Conservation (phyloP, 2,329 filamentous ascomycete species). For the Fusarium nisikadoi region DNA sequence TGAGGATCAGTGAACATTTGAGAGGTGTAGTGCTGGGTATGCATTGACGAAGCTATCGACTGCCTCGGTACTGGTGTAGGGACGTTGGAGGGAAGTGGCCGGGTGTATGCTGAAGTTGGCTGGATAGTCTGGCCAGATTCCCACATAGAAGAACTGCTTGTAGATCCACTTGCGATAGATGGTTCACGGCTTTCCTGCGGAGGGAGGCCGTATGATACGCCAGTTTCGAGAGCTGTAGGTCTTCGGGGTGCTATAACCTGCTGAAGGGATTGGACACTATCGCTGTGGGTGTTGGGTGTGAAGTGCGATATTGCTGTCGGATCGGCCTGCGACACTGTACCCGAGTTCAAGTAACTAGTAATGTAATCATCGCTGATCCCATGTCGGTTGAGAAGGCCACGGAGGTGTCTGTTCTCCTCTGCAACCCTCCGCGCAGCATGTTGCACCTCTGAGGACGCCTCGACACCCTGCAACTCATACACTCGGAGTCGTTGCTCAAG, state of each 20-base stretch:
- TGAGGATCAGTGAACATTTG: conserved; percentile 35
- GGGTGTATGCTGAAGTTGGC: conserved; percentile 40
- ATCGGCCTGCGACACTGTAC: conserved; percentile 32
- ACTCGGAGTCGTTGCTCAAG: conserved; percentile 70
- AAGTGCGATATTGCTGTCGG: conserved; percentile 34
- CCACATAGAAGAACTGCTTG: conserved; percentile 49
- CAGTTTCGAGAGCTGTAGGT: conserved; percentile 45
- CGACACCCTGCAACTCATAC: conserved; percentile 73
- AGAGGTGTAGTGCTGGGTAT: conserved; percentile 38
- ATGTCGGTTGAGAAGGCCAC: conserved; percentile 65
- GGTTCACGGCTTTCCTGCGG: conserved; percentile 49
- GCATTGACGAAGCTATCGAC: conserved; percentile 38
- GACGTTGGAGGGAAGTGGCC: conserved; percentile 41
- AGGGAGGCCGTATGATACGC: conserved; percentile 43
- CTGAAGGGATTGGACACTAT: conserved; percentile 50
- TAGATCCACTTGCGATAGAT: conserved; percentile 49
- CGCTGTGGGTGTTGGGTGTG: conserved; percentile 37
- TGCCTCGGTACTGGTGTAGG: conserved; percentile 35
- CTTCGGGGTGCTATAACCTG: conserved; percentile 52
- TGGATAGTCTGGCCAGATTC: conserved; percentile 45
- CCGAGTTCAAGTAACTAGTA: conserved; percentile 51
- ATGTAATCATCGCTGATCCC: conserved; percentile 69
- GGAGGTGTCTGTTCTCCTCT: conserved; percentile 74
- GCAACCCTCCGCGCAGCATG: conserved; percentile 73
- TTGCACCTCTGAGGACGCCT: conserved; percentile 78